phyloP scores from a whole-genome alignment of 129 eudicot species.

The Helianthus tuberosus region DNA sequence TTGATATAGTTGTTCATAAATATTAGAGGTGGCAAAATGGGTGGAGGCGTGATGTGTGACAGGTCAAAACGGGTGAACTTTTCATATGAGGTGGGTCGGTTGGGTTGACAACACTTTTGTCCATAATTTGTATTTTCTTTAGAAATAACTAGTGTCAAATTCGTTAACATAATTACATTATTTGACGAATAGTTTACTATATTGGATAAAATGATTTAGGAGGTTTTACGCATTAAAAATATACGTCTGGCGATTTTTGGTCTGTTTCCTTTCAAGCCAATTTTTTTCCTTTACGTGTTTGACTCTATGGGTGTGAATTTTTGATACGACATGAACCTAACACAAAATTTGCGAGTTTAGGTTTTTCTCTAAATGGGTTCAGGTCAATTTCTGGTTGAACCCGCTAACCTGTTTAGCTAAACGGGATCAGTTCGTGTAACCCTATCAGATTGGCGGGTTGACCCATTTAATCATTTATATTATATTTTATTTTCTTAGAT shows the following conservation, averaged over 20 bases:
- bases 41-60: not conserved
- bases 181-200: not conserved
- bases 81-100: not conserved
- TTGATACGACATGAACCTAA: too few relatives aligned
- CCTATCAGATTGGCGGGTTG: too few relatives aligned
- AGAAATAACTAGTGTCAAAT: not conserved
- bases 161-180: not conserved
- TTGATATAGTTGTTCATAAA: not conserved
- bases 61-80: not conserved
- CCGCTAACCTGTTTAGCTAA: too few relatives aligned
- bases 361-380: too few relatives aligned
- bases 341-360: too few relatives aligned
- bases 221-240: not conserved
- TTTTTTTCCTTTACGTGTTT: not conserved
- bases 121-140: not conserved
- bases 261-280: not conserved
- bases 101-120: not conserved
- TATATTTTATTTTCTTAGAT: too few relatives aligned
- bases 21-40: slow-evolving; percentile 4
- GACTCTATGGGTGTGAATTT: not conserved
- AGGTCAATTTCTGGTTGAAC: too few relatives aligned
- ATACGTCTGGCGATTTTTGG: not conserved
- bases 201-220: not conserved
- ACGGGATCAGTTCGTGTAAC: too few relatives aligned
- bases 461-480: too few relatives aligned